Evolutionary conservation across 2,329 filamentous ascomycete species (phyloP).

Genomic region (Colletotrichum shisoi): DNA sequence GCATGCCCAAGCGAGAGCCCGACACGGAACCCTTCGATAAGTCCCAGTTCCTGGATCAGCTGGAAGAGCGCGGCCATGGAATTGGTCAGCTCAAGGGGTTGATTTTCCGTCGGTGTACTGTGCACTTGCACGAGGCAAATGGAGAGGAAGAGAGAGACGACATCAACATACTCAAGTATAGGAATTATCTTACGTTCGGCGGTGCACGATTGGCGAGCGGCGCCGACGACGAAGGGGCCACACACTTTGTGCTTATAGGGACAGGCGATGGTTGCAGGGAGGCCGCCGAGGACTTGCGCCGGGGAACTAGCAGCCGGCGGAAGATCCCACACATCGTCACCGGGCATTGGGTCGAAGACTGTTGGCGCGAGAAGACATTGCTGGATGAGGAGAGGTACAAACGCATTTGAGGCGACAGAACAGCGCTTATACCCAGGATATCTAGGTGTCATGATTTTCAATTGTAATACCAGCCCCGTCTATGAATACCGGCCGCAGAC

Average conservation of each 20-base stretch:
- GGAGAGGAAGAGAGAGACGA: constrained; percentile 44
- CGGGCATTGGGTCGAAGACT: constrained; percentile 76
- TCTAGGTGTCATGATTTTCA: constrained; percentile 15
- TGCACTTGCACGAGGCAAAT: constrained; percentile 49
- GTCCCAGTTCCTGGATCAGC: constrained; percentile 59
- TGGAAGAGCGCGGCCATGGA: constrained; percentile 65
- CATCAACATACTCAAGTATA: constrained; percentile 50
- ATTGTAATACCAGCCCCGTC: constrained; percentile 22
- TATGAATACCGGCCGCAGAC: constrained; percentile 5
- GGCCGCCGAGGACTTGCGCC: constrained; percentile 54
- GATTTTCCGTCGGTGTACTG: constrained; percentile 60
- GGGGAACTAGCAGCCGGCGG: constrained; percentile 43
- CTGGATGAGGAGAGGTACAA: constrained; percentile 77
- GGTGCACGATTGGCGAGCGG: constrained; percentile 66
- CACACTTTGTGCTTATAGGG: constrained; percentile 72
- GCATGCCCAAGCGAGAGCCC: constrained; percentile 61
- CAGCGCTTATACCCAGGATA: constrained; percentile 1
- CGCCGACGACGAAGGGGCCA: constrained; percentile 63
- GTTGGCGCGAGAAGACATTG: constrained; percentile 79
- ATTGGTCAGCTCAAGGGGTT: constrained; percentile 60
- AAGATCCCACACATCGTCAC: constrained; percentile 74
- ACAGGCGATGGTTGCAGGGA: constrained; percentile 51
- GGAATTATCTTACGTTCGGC: constrained; percentile 72
- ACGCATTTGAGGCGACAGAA: constrained; percentile 41
- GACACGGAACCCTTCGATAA: constrained; percentile 53